Evolutionary conservation across 2,329 filamentous ascomycete genomes (phyloP).

Genomic region (Akanthomyces dipterigenus): DNA sequence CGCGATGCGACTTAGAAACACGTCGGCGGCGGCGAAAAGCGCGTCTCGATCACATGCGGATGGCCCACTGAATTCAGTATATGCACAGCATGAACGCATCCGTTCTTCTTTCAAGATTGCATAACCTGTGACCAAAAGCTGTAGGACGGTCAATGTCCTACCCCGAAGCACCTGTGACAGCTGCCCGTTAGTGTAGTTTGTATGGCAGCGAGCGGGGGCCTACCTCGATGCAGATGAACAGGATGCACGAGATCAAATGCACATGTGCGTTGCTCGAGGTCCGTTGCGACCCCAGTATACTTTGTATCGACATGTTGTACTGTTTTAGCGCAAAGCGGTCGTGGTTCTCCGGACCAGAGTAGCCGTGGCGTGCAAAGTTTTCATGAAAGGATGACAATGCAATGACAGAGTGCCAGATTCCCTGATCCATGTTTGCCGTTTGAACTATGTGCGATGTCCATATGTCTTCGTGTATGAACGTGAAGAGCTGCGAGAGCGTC

Average conservation of each 20-base stretch:
- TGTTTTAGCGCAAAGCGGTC: slow-evolving; percentile 10
- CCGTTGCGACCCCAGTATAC: not conserved
- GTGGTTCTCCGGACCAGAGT: not conserved
- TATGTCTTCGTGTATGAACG: slow-evolving; percentile 6
- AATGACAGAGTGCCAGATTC: slow-evolving; percentile 9
- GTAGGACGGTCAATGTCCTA: not conserved
- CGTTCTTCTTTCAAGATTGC: slow-evolving; percentile 3
- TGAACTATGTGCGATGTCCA: slow-evolving; percentile 7
- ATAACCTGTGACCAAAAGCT: slow-evolving; percentile 2
- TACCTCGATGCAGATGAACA: slow-evolving; percentile 13
- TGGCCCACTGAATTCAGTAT: not conserved
- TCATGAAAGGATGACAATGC: slow-evolving; percentile 9
- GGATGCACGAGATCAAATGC: slow-evolving; percentile 10
- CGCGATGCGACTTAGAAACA: slow-evolving; percentile 4
- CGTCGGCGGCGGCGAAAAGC: not conserved
- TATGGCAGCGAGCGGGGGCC: not conserved
- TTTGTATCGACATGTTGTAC: slow-evolving; percentile 11
- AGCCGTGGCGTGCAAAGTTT: not conserved
- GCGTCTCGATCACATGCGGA: not conserved
- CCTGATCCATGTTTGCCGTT: slow-evolving; percentile 1
- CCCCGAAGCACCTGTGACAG: not conserved
- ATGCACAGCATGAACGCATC: not conserved
- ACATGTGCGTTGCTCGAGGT: slow-evolving; percentile 5
- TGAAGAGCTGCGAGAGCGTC: slow-evolving; percentile 6
- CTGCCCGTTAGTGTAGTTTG: not conserved